Evolutionary conservation across 1,284 basidiomycete genomes (phyloP), one percentile per base, ranked within the genome.

Genomic region (Stygiomarasmius scandens): DNA sequence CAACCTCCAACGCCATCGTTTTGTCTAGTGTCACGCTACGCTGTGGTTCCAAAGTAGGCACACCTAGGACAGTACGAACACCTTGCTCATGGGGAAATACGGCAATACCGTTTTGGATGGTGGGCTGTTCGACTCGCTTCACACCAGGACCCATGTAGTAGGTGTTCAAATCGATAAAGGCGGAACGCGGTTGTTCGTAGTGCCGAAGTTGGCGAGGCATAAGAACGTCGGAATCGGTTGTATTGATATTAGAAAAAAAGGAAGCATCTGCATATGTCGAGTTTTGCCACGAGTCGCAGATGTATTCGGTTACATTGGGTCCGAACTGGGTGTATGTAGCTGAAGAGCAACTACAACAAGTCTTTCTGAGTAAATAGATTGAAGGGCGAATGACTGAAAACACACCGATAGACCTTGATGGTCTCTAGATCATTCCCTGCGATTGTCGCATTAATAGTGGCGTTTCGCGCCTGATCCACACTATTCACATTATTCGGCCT

Each of bases 1-100:
- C 61, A 3, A 63, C 50, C 36, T 66, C 65, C 45, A 66, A n/a
- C 8, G 51, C 57, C 41, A 66, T 49, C 3, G 64, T 60, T 49
- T 64, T 62, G 14, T 59, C 55, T 8, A 66, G 49, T 12, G 29
- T 45, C 32, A 65, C 58, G 19, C 38, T 52, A 36, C 55, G 58
- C 25, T 61, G 52, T 19, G 47, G 52, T 1, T 51, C 10, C 29
- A 64, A 51, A 2, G 56, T 22, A 12, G 65, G 64, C 4, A 61
- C 59, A 2, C 65, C 64, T 14, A 65, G 23, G 36, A 64, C 52
- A 19, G 55, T 56, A 23, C 43, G 54, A 23, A 64, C 54, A 19
- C 65, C 64, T 22, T 45, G 55, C 8, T 62, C 53, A 38, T 62
- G 61, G 10, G 63, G 64, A 12, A 59, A 24, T 32, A 63, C 57